These are phyloP conservation scores for Kodamaea arcana DNA, from an alignment of 1,139 yeast species.

Conservation along the genomic window DNA sequence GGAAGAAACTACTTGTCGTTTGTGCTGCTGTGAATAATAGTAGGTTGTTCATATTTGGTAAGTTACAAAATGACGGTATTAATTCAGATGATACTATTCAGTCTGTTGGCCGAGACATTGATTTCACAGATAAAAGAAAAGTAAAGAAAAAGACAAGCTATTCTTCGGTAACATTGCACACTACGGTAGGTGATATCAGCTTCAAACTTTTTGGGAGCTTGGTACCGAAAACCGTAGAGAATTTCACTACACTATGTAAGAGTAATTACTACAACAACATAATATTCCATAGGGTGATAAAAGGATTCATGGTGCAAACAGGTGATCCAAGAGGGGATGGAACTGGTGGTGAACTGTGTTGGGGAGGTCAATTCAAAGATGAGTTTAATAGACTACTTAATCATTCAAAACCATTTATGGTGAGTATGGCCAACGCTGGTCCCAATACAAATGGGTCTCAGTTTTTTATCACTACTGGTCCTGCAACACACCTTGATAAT, in stretches of 20 bases:
- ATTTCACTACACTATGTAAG: slow-evolving; percentile 34
- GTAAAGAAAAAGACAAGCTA: slow-evolving; percentile 1
- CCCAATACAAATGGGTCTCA: slow-evolving; percentile 29
- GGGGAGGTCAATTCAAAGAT: slow-evolving; percentile 43
- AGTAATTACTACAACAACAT: slow-evolving; percentile 38
- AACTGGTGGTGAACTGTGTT: slow-evolving; percentile 44
- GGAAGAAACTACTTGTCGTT: slow-evolving; percentile 29
- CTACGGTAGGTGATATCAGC: slow-evolving; percentile 44
- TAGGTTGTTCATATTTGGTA: slow-evolving; percentile 4
- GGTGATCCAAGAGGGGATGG: slow-evolving; percentile 52
- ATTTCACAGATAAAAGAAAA: slow-evolving; percentile 9
- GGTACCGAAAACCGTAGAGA: slow-evolving; percentile 43
- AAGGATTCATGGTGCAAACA: slow-evolving; percentile 49
- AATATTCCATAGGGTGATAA: slow-evolving; percentile 46
- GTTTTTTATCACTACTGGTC: slow-evolving; percentile 29
- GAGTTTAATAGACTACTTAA: slow-evolving; percentile 36
- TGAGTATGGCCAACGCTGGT: slow-evolving; percentile 44
- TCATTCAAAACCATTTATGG: slow-evolving; percentile 39
- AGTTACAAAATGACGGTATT: background rate
- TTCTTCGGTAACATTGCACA: slow-evolving; percentile 31
- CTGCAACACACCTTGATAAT: slow-evolving; percentile 24
- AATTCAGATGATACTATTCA: slow-evolving; percentile 1
- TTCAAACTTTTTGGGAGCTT: slow-evolving; percentile 30
- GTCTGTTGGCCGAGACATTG: too few species aligned
- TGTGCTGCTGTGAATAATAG: slow-evolving; percentile 20